Evolutionary conservation across 164 flowering plant species (phyloP).

Genomic region (Brasenia schreberi): DNA sequence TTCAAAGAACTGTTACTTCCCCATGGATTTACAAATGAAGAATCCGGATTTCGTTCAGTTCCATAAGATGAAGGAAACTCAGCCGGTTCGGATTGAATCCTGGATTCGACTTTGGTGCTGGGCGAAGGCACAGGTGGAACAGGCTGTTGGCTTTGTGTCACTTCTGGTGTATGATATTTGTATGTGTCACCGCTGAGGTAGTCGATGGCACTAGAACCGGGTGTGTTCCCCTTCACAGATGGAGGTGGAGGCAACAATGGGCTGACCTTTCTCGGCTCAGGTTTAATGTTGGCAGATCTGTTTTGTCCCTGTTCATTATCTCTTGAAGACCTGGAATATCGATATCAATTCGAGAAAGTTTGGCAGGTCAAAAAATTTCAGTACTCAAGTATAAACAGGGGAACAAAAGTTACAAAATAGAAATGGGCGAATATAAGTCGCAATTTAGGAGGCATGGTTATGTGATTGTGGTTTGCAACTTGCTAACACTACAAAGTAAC

Average conservation of each 20-base stretch:
- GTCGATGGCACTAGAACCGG: slow-evolving; percentile 37
- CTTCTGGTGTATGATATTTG: slow-evolving; percentile 26
- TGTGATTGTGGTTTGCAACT: neutral
- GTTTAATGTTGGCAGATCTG: slow-evolving; percentile 15
- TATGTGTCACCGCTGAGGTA: slow-evolving; percentile 51
- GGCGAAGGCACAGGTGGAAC: slow-evolving; percentile 11
- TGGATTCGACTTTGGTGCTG: neutral
- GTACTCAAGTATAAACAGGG: too few species aligned
- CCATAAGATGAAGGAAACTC: neutral
- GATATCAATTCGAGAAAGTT: neutral
- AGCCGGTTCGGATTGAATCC: neutral
- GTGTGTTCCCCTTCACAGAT: slow-evolving; percentile 28
- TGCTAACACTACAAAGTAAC: neutral
- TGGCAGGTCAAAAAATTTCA: neutral
- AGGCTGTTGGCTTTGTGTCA: slow-evolving; percentile 15
- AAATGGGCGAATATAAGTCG: too few species aligned
- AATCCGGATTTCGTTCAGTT: neutral
- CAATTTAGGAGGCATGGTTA: too few species aligned
- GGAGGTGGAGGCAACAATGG: slow-evolving; percentile 89
- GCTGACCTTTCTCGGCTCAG: slow-evolving; percentile 22
- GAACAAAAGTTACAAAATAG: too few species aligned
- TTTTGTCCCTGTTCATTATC: slow-evolving; percentile 34
- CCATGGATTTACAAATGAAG: neutral
- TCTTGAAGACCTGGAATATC: slow-evolving; percentile 45
- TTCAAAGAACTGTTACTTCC: neutral